A percentile compares a stretch with the other conserved stretches of the same genome.
These are phyloP conservation scores for Penicillium flavigenum DNA, from an alignment of 495 filamentous ascomycete species.

Conservation along the genomic window DNA sequence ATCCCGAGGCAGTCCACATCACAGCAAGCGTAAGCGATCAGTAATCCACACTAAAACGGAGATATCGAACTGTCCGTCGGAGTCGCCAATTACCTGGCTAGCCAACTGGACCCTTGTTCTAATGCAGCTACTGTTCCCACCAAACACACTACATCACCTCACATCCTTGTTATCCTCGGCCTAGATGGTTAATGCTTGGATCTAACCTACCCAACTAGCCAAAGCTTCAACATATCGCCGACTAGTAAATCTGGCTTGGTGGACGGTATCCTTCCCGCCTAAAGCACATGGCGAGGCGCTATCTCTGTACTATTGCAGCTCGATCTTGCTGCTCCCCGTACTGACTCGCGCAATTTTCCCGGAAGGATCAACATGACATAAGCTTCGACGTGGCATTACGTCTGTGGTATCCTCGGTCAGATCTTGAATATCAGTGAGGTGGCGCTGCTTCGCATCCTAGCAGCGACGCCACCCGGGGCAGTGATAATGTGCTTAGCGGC, in stretches of 20 bases:
- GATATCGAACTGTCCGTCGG: conserved; percentile 24
- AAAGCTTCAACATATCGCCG: conserved; percentile 42
- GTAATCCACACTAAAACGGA: conserved; percentile 29
- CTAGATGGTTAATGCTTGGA: conserved; percentile 33
- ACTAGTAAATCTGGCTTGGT: conserved; percentile 6
- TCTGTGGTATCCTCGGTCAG: conserved; percentile 17
- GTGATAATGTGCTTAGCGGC: conserved; percentile 21
- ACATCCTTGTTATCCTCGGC: conserved; percentile 37
- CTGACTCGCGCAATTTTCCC: conserved; percentile 20
- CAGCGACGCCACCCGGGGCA: conserved; percentile 1
- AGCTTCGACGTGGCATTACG: conserved; percentile 28
- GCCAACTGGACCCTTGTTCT: background rate
- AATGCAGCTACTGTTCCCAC: conserved; percentile 15
- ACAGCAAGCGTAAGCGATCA: conserved; percentile 7
- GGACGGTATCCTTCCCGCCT: conserved; percentile 19
- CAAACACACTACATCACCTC: conserved; percentile 34
- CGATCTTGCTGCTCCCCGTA: conserved; percentile 18
- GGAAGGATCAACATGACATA: conserved; percentile 12
- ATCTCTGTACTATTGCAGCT: conserved; percentile 24
- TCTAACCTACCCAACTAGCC: too few species aligned
- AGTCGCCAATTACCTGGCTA: background rate
- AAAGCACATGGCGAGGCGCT: conserved; percentile 16
- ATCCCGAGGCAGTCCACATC: conserved; percentile 17
- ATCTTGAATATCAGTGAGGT: conserved; percentile 1
- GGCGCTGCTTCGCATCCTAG: background rate